Percentiles rank a stretch among this genome's conserved stretches.
phyloP scores from a whole-genome alignment of 371 early-diverging fungal genomes.

The Chytridium lagenaria region DNA sequence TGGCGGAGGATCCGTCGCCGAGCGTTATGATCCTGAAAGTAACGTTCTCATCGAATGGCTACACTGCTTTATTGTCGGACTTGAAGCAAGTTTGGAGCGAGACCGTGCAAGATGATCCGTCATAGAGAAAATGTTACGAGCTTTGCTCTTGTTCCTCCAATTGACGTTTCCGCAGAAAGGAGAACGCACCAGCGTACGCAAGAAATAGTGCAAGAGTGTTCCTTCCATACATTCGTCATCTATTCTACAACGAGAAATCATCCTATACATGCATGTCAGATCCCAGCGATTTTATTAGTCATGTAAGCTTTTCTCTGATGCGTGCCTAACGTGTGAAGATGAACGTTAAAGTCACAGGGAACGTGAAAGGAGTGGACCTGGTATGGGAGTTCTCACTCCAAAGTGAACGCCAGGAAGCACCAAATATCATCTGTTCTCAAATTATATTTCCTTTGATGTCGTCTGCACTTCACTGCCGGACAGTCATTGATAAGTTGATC shows the following conservation, averaged over 20 bases:
- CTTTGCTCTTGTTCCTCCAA: no score
- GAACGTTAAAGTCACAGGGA: neutral
- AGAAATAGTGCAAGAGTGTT: neutral
- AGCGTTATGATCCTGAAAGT: conserved; percentile 2
- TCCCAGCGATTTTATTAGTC: neutral
- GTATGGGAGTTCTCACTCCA: neutral
- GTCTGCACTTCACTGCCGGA: neutral
- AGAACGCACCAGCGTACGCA: conserved; percentile 3
- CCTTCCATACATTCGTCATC: conserved; percentile 7
- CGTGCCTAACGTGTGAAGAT: neutral
- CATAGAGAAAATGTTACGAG: neutral
- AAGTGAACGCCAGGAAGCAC: neutral
- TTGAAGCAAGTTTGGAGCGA: conserved; percentile 5
- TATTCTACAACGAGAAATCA: neutral
- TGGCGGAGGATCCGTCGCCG: neutral
- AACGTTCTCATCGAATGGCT: neutral
- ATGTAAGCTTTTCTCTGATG: neutral
- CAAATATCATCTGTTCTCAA: neutral
- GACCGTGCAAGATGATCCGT: neutral
- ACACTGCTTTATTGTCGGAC: neutral
- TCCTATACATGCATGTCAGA: neutral
- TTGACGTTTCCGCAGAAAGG: neutral
- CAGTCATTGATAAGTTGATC: neutral
- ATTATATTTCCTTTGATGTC: neutral
- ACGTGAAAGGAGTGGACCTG: conserved; percentile 4